Evolutionary conservation across 495 filamentous ascomycete genomes (phyloP).

Genomic region (Clohesyomyces aquaticus): DNA sequence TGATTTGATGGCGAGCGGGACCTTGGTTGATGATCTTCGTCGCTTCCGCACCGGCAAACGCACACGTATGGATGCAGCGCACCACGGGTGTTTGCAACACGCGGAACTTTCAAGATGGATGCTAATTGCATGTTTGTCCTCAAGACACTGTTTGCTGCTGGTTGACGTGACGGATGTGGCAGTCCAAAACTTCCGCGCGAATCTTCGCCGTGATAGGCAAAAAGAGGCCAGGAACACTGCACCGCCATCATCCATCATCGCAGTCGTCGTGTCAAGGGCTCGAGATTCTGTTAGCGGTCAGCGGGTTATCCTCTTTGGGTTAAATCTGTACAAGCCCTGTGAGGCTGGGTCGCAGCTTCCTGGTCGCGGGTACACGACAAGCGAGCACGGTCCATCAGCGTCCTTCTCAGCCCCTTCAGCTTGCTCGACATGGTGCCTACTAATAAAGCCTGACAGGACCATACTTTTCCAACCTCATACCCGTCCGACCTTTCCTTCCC

Average conservation of each 20-base stretch:
- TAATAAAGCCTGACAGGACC: background rate
- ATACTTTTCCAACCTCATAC: background rate
- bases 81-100: too few species aligned
- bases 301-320: background rate
- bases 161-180: too few species aligned
- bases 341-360: conserved; percentile 2
- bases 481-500: background rate
- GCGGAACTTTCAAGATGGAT: too few species aligned
- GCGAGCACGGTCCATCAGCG: background rate
- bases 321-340: background rate
- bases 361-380: background rate
- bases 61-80: too few species aligned
- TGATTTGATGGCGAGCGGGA: too few species aligned
- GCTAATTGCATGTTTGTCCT: too few species aligned
- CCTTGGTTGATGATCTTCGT: too few species aligned
- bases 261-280: background rate
- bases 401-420: background rate
- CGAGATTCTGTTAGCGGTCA: background rate
- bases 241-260: background rate
- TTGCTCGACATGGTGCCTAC: background rate
- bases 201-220: background rate
- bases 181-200: too few species aligned
- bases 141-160: too few species aligned
- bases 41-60: too few species aligned
- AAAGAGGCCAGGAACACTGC: background rate